Base-by-base conservation (phyloP, 345 rosid species). In the Populus euphratica region DNA sequence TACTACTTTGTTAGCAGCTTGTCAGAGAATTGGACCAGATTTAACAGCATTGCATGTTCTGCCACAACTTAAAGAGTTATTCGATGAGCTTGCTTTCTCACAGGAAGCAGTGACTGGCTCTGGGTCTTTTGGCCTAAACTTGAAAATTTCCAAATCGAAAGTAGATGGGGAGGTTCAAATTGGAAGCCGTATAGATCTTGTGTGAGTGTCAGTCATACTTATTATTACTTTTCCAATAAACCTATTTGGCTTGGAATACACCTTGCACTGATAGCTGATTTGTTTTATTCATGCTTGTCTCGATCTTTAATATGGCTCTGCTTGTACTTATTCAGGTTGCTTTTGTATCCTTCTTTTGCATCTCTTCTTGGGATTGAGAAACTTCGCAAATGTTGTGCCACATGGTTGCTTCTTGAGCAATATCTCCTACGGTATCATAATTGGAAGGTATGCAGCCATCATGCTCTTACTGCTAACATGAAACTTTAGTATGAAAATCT, bases 351-450 rank as follows among this genome's bases (percentile, higher is more conserved):
- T 81, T 88, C 91, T 68, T 89, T 94, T 82, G 91, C 96, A 75
- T 86, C 93, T 79, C 89, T 94, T 79, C 93, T 94, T 82, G 98
- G 98, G 79, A 92, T 92, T 84, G 98, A 94, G 86, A 91, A 87
- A 82, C 93, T 94, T 79, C 96, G 97, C 65, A 93, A 90, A 81
- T 79, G 96, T 72, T 94, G 98, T 88, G 89, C 98, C 64, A 92
- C 97, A 1, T 92, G 97, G 98, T 87, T 94, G 83, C 94, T 94
- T 83, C 97, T 94, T 62, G 98, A 94, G 85, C 97, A 92, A 74
- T 91, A 90, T 89, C 93, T 94, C 76, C 82, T 94, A 43, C 87
- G 93, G 78, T 84, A 81, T 83, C 88, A 94, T 81, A 90, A 91
- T 79, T 94, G 98, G 98, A 94, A 91, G 97, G 98, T 93, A 87